Evolutionary conservation across 2,329 filamentous ascomycete genomes (phyloP), one percentile per base, ranked within the genome.

Genomic region (Ustilaginoidea virens): DNA sequence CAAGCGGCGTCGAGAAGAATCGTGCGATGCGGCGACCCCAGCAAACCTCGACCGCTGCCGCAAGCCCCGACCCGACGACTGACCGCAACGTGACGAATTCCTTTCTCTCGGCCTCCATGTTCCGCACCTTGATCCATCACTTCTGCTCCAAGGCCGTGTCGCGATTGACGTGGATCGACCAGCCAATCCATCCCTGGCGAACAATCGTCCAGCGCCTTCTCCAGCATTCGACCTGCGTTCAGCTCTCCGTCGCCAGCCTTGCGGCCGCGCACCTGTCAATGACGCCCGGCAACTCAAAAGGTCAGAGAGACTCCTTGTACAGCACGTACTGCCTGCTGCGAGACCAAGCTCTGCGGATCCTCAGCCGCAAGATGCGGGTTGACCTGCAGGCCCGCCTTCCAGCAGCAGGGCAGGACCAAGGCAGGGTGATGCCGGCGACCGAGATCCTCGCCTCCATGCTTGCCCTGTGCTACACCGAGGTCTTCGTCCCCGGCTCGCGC

Each of bases 111-210:
- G 14, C n/a, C 5, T 23, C 29, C n/a, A 35, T 40, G 3, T 37
- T 34, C 8, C 28, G 32, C 5, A 39, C 26, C 4, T 29, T 40
- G 3, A 32, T 41, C 3, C 22, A 36, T 10, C 39, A 41, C 22
- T 41, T 41, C 13, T 33, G 30, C 19, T 31, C 34, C 14, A 33
- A 34, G 14, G 38, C 38, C 23, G 32, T 37, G 10, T 35, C 38
- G 10, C 35, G 36, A 5, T 21, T 41, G 20, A 40, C 38, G 11
- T 41, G 39, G 38, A 34, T 41, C 17, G 39, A 41, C 12, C 36
- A 33, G 19, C 38, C 39, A 9, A 28, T 31, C 12, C 36, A 35
- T 18, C 39, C 36, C 4, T 37, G 38, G 39, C 33, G 39, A 19
- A 24, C 33, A 8, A 36, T 30, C 7, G 32, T 37, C 23, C 28